phyloP scores from a whole-genome alignment of 2,329 filamentous ascomycete genomes.

The Colletotrichum orchidophilum region DNA sequence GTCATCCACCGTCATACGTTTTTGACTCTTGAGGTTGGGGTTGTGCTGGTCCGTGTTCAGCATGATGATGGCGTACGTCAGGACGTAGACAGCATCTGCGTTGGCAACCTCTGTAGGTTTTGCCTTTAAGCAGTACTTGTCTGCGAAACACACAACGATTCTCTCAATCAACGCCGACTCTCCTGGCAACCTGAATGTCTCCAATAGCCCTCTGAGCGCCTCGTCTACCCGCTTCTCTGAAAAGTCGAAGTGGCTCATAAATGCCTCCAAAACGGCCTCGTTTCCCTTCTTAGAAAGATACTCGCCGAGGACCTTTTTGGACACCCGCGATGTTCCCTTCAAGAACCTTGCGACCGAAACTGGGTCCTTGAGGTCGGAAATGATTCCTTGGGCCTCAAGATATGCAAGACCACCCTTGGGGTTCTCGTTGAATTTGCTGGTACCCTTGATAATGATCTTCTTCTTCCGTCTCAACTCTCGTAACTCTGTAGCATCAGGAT shows the following conservation, averaged over 20 bases:
- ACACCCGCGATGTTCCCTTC: slow-evolving; percentile 85
- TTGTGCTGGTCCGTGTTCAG: slow-evolving; percentile 98
- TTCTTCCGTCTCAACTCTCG: slow-evolving; percentile 81
- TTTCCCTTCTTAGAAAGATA: slow-evolving; percentile 93
- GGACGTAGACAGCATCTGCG: slow-evolving; percentile 86
- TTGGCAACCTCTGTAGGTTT: slow-evolving; percentile 81
- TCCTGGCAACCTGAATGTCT: slow-evolving; percentile 91
- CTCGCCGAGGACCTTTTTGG: slow-evolving; percentile 91
- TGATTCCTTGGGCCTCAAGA: slow-evolving; percentile 85
- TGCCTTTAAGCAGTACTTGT: slow-evolving; percentile 80
- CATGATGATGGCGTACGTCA: slow-evolving; percentile 97
- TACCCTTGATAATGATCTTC: slow-evolving; percentile 87
- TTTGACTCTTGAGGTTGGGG: slow-evolving; percentile 80
- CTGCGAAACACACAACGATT: slow-evolving; percentile 87
- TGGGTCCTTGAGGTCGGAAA: slow-evolving; percentile 78
- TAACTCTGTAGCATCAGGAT: slow-evolving; percentile 72
- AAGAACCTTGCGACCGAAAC: slow-evolving; percentile 86
- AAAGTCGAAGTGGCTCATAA: slow-evolving; percentile 91
- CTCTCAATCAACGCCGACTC: slow-evolving; percentile 93
- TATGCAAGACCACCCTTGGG: slow-evolving; percentile 90
- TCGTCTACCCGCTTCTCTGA: slow-evolving; percentile 87
- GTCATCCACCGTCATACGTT: slow-evolving; percentile 85
- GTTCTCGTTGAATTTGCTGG: slow-evolving; percentile 93
- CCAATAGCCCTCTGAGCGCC: slow-evolving; percentile 85
- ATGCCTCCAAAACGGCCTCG: slow-evolving; percentile 83